Evolutionary conservation across 176 grass and related monocot species (phyloP).

Genomic region (Musa itinerans): DNA sequence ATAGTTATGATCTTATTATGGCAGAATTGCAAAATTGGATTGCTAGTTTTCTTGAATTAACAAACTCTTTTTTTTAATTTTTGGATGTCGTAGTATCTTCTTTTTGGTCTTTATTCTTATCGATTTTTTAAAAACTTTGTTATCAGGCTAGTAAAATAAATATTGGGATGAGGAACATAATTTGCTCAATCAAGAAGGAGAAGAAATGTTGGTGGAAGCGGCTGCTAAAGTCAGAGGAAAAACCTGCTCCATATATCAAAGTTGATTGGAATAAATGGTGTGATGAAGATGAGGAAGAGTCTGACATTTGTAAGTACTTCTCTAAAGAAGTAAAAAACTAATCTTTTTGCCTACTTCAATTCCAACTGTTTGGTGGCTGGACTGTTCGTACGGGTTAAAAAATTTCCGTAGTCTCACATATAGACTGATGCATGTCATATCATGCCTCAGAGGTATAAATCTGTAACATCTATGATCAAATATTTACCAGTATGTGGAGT

Average conservation of each 20-base stretch:
- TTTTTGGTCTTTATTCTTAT: background rate
- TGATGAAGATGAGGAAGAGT: slow-evolving; percentile 73
- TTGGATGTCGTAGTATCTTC: too few relatives aligned
- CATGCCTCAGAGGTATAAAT: background rate
- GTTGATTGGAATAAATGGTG: slow-evolving; percentile 99
- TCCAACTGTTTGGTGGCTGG: too few relatives aligned
- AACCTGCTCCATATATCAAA: slow-evolving; percentile 84
- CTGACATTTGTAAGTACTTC: slow-evolving; percentile 10
- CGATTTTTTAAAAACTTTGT: background rate
- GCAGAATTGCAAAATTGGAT: too few relatives aligned
- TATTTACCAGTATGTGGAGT: too few relatives aligned
- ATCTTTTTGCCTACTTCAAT: too few relatives aligned
- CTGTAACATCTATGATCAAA: background rate
- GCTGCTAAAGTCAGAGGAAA: slow-evolving; percentile 83
- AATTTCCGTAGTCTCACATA: background rate
- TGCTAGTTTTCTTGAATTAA: too few relatives aligned
- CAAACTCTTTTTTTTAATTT: too few relatives aligned
- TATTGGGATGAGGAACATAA: slow-evolving; percentile 67
- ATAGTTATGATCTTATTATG: too few relatives aligned
- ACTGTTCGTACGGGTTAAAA: background rate
- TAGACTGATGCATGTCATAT: background rate
- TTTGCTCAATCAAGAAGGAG: slow-evolving; percentile 80
- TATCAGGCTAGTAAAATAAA: slow-evolving; percentile 70
- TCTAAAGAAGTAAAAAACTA: background rate
- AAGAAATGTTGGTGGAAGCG: slow-evolving; percentile 93